phyloP scores from a whole-genome alignment of 2,329 filamentous ascomycete species.

The Neonectria ditissima region DNA sequence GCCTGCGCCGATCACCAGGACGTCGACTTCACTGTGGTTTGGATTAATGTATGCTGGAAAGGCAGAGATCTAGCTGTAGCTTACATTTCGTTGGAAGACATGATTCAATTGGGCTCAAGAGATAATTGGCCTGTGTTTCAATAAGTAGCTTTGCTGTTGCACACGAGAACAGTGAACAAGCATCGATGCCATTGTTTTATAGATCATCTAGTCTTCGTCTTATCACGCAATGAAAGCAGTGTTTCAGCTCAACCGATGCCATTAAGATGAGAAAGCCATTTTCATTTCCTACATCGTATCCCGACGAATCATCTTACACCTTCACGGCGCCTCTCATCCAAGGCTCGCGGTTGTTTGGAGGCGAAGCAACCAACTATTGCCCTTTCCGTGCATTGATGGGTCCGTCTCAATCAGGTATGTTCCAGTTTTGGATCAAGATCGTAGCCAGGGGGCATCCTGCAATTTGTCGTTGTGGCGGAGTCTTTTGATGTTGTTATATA shows the following conservation, averaged over 20 bases:
- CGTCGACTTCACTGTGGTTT: constrained; percentile 82
- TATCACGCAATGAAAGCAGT: background rate
- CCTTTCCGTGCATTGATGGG: background rate
- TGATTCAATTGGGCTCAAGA: background rate
- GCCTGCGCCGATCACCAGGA: constrained; percentile 97
- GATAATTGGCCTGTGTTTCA: background rate
- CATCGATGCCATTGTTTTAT: background rate
- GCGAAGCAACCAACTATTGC: no score
- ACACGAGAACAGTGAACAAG: background rate
- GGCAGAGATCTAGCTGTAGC: background rate
- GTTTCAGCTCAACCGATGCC: background rate
- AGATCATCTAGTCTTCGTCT: background rate
- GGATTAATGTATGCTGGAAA: background rate
- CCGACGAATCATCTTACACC: background rate
- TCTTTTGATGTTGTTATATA: background rate
- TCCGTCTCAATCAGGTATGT: background rate
- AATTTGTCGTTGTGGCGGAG: constrained; percentile 10
- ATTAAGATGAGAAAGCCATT: background rate
- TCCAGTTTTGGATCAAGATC: background rate
- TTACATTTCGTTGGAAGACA: constrained; percentile 10
- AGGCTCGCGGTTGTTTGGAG: background rate
- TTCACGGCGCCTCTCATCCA: background rate
- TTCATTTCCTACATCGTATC: constrained; percentile 2
- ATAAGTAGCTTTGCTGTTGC: background rate
- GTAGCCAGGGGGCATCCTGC: background rate